Base-by-base conservation (phyloP, 352 stramenopile genomes). In the Labyrinthula sp. region DNA sequence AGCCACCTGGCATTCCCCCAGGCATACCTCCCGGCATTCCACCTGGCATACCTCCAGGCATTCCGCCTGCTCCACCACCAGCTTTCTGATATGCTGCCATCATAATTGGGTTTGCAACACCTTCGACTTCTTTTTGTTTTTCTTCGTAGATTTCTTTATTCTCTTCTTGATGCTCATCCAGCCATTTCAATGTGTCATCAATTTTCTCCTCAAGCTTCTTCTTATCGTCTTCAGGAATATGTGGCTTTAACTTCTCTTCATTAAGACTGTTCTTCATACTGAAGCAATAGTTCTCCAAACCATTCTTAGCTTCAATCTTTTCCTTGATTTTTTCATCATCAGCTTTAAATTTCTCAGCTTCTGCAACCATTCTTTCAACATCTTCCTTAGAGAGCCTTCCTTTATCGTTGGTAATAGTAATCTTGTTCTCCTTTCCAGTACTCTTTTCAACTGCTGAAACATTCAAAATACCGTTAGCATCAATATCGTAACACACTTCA, bases 391-490 rank as follows among this genome's bases (percentile, higher is more conserved):
- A 82, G 15, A 91, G 65, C 21, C 77, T 73, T 12, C 77, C 78
- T 58, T 88, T 89, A 58, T 90, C 76, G 64, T 89, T 89, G 39
- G 72, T 89, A 64, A 92, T 92, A 43, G 75, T 89, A 45, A 89
- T 90, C 70, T 90, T 87, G 56, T 85, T 75, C 49, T 85, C 73
- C 62, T 84, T 84, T 34, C 76, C 74, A 23, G 78, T 92, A 30
- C 58, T 72, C 65, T 89, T 86, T 62, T 87, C 68, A 34, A 82
- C 58, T 29, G 55, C 55, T 4, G 48, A 58, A 20, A 67, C 57
- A 28, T 66, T 67, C 1, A 66, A 35, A 38, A 67, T 66, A n/a
- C 59, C 58, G 36, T 66, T 67, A 28, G 54, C 80, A 61, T 72
- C 86, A 33, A 92, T 74, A 2, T 76, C 68, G 62, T 89, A 89